phyloP scores from a whole-genome alignment of 768 basidiomycete genomes.

The Krasilnikovozyma curviuscula region DNA sequence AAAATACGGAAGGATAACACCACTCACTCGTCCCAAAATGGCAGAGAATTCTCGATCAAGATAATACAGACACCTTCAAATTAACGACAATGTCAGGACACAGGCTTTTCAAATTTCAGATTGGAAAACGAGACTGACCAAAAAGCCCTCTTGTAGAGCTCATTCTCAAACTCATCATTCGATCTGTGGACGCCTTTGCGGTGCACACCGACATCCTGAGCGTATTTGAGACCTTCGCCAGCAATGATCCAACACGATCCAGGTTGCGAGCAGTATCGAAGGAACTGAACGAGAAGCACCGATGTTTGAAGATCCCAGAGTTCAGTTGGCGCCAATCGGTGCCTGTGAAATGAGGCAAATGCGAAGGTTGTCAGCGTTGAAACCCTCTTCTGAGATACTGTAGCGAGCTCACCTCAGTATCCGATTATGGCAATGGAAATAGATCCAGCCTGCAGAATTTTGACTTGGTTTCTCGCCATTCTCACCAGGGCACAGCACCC shows the following conservation, averaged over 20 bases:
- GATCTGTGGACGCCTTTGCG: constrained; percentile 6
- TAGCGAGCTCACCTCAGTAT: neutral
- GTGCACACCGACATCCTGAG: constrained; percentile 11
- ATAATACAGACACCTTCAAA: neutral
- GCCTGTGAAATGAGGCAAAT: constrained; percentile 8
- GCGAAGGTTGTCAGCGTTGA: neutral
- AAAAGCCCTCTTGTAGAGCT: constrained; percentile 3
- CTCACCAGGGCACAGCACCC: constrained; percentile 8
- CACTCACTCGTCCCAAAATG: constrained; percentile 10
- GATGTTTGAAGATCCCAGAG: constrained; percentile 11
- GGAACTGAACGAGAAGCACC: constrained; percentile 10
- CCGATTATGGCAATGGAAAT: neutral
- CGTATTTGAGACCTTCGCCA: constrained; percentile 9
- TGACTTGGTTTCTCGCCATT: constrained; percentile 1
- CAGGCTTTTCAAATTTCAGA: neutral
- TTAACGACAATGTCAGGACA: neutral
- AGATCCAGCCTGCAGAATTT: constrained; percentile 11
- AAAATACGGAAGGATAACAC: neutral
- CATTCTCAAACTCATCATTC: constrained; percentile 5
- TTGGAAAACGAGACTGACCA: neutral
- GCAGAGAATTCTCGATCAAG: constrained; percentile 7
- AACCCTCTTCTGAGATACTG: neutral
- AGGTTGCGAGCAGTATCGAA: constrained; percentile 2
- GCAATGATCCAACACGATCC: constrained; percentile 10
- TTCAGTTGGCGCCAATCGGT: constrained; percentile 11